These are phyloP conservation scores for Phragmites australis DNA, from an alignment of 176 grass and related monocot genomes.

Conservation along the genomic window DNA sequence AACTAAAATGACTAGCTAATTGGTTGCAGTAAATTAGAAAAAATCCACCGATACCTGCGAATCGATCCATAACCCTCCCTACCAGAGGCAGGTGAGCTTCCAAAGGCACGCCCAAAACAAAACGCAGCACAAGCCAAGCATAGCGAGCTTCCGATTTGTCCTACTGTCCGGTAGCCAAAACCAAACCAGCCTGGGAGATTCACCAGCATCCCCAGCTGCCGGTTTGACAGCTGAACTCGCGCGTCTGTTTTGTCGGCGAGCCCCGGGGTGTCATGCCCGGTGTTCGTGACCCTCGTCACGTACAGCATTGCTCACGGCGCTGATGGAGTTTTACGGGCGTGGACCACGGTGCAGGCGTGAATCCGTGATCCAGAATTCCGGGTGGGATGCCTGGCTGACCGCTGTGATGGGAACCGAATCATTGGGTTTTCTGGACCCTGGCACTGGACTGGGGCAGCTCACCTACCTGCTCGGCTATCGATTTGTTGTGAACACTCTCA, in stretches of 20 bases:
- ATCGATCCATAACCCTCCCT: too few species aligned
- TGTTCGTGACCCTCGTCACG: not conserved
- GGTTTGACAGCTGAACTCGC: not conserved
- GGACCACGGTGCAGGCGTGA: not conserved
- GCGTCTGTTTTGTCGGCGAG: slow-evolving; percentile 10
- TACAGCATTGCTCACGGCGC: not conserved
- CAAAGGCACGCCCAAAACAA: not conserved
- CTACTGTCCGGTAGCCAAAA: too few species aligned
- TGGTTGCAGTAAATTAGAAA: too few species aligned
- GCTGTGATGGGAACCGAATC: not conserved
- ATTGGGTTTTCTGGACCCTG: not conserved
- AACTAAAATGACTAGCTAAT: too few species aligned
- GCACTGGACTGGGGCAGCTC: not conserved
- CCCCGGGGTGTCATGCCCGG: not conserved
- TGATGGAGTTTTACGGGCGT: not conserved
- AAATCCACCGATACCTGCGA: too few species aligned
- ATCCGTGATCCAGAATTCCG: not conserved
- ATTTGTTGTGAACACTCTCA: too few species aligned
- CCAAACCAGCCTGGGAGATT: too few species aligned
- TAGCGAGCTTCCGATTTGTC: not conserved
- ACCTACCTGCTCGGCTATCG: not conserved
- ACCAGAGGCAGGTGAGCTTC: not conserved
- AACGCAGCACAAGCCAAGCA: not conserved
- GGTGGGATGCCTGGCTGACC: not conserved
- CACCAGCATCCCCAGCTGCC: not conserved